Evolutionary conservation across 306 rosid genomes (phyloP).

Genomic region (Senna tora): DNA sequence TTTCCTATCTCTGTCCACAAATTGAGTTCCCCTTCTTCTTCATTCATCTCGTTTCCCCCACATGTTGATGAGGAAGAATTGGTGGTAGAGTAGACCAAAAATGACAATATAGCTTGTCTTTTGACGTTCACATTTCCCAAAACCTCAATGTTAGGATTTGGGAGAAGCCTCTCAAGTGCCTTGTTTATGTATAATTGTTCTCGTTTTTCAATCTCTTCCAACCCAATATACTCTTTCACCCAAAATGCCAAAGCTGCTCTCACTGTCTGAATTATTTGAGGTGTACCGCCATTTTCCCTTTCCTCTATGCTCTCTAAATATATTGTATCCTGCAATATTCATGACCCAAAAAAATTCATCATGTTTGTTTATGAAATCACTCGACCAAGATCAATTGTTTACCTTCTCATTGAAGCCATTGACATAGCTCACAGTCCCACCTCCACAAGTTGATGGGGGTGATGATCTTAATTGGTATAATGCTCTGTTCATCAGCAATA

Average conservation of each 20-base stretch:
- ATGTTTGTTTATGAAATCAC: not conserved
- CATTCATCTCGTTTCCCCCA: no score
- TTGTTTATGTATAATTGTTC: conserved; percentile 54
- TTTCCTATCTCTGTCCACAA: conserved; percentile 67
- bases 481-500: conserved; percentile 61
- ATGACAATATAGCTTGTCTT: conserved; percentile 77
- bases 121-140: conserved; percentile 61
- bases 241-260: conserved; percentile 88
- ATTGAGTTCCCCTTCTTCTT: conserved; percentile 39
- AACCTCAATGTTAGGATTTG: conserved; percentile 59
- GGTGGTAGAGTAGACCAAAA: conserved; percentile 61
- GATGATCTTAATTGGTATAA: conserved; percentile 56
- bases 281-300: conserved; percentile 88
- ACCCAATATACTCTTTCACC: conserved; percentile 77
- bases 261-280: conserved; percentile 79
- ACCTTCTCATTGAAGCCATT: conserved; percentile 76
- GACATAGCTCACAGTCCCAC: conserved; percentile 79
- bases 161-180: conserved; percentile 62
- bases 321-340: conserved; percentile 68
- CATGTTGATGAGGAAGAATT: conserved; percentile 38
- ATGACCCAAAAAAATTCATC: conserved; percentile 1
- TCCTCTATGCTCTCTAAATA: conserved; percentile 74
- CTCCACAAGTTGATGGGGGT: conserved; percentile 89
- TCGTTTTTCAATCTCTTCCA: conserved; percentile 59
- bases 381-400: not conserved